Evolutionary conservation across 2,329 filamentous ascomycete genomes (phyloP).

Genomic region (Fusarium solani-melongenae): DNA sequence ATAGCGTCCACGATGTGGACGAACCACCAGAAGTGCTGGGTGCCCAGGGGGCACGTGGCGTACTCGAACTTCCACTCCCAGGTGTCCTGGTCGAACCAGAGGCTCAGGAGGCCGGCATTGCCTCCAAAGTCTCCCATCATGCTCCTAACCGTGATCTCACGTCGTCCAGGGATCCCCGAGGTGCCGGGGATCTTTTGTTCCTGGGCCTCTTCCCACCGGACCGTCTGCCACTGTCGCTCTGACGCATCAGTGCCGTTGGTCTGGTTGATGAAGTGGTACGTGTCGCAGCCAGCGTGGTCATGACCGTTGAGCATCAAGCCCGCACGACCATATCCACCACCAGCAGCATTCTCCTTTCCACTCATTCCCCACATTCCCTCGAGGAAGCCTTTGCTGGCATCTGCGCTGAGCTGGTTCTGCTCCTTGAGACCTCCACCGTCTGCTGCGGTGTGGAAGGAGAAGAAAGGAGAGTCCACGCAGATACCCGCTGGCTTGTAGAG

Average conservation of each 20-base stretch:
- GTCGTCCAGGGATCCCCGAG: slow-evolving; percentile 69
- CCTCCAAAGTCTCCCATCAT: slow-evolving; percentile 99
- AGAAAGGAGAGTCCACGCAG: slow-evolving; percentile 86
- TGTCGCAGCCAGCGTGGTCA: slow-evolving; percentile 94
- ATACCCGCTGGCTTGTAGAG: slow-evolving; percentile 84
- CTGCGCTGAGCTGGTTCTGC: slow-evolving; percentile 87
- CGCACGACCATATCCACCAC: slow-evolving; percentile 71
- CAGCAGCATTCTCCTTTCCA: slow-evolving; percentile 67
- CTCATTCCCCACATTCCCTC: slow-evolving; percentile 86
- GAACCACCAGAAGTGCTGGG: slow-evolving; percentile 94
- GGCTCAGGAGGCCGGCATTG: slow-evolving; percentile 86
- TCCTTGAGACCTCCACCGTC: slow-evolving; percentile 81
- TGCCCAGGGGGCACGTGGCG: slow-evolving; percentile 79
- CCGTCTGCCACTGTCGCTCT: slow-evolving; percentile 62
- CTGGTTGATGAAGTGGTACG: slow-evolving; percentile 83
- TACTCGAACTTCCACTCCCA: slow-evolving; percentile 89
- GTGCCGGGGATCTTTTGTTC: slow-evolving; percentile 53
- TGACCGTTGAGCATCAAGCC: slow-evolving; percentile 92
- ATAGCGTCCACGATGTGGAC: slow-evolving; percentile 79
- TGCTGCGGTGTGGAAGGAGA: slow-evolving; percentile 77
- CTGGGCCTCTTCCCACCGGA: slow-evolving; percentile 59
- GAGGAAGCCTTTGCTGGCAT: slow-evolving; percentile 79
- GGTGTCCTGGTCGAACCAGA: slow-evolving; percentile 82
- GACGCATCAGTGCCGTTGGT: slow-evolving; percentile 53
- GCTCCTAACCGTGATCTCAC: slow-evolving; percentile 92